Conservation (phyloP, 352 stramenopile genomes). For the Phytophthora capsici region DNA sequence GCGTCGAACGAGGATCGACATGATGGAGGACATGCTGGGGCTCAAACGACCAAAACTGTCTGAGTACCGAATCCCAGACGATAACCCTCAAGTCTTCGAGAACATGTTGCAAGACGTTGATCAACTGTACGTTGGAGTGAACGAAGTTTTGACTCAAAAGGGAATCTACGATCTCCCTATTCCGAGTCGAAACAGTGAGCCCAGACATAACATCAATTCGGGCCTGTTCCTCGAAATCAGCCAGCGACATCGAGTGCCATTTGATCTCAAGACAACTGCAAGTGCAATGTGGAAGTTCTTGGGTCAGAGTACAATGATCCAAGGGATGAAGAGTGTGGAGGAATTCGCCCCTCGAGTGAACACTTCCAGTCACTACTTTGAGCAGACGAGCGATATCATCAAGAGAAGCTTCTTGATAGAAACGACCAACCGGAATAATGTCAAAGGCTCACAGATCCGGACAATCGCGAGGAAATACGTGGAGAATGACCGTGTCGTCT, state of each 20-base stretch:
- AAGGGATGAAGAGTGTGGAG: neutral
- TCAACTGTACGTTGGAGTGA: slow-evolving; percentile 30
- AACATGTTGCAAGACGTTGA: slow-evolving; percentile 26
- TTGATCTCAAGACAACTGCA: slow-evolving; percentile 10
- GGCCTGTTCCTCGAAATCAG: slow-evolving; percentile 37
- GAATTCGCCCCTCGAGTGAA: neutral
- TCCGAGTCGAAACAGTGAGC: slow-evolving; percentile 26
- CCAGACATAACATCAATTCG: slow-evolving; percentile 13
- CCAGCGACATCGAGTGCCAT: slow-evolving; percentile 32
- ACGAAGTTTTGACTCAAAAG: slow-evolving; percentile 24
- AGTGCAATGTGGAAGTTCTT: slow-evolving; percentile 19
- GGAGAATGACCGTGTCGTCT: slow-evolving; percentile 23
- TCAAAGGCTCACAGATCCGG: slow-evolving; percentile 10
- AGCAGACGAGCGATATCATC: slow-evolving; percentile 13
- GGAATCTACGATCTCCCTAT: slow-evolving; percentile 21
- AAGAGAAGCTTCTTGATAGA: slow-evolving; percentile 13
- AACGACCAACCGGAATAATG: neutral
- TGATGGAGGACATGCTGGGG: slow-evolving; percentile 23
- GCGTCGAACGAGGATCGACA: slow-evolving; percentile 29
- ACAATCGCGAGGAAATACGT: slow-evolving; percentile 29
- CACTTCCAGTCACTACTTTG: slow-evolving; percentile 8
- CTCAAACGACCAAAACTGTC: slow-evolving; percentile 23
- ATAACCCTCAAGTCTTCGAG: slow-evolving; percentile 20
- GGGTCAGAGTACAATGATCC: neutral
- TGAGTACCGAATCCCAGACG: neutral